phyloP scores from a whole-genome alignment of 1,284 basidiomycete genomes.

The Boletus sp. region DNA sequence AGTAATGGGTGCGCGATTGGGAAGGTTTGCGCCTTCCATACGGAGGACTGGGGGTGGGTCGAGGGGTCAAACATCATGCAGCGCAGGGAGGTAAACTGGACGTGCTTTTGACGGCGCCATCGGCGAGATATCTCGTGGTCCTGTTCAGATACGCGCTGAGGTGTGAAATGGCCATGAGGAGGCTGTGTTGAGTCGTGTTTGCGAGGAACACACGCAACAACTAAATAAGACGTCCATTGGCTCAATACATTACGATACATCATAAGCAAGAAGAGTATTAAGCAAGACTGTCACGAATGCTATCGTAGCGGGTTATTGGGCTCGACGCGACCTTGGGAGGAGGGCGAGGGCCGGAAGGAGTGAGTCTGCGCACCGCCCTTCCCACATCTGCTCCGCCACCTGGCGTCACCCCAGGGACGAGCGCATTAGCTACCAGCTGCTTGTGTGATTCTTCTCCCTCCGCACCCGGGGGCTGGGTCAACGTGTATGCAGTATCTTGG shows the following conservation, averaged over 20 bases:
- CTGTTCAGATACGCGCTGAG: conserved; percentile 36
- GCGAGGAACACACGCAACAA: no score
- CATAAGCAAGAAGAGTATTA: neutral
- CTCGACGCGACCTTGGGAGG: neutral
- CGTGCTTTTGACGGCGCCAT: conserved; percentile 36
- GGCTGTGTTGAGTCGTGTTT: conserved; percentile 1
- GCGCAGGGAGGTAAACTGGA: conserved; percentile 12
- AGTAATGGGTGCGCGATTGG: conserved; percentile 52
- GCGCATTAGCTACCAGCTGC: neutral
- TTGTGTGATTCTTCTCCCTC: conserved; percentile 6
- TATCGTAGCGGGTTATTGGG: conserved; percentile 6
- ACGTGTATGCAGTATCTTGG: conserved; percentile 20
- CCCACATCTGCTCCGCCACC: neutral
- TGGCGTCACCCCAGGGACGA: neutral
- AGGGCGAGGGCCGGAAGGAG: neutral
- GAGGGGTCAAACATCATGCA: conserved; percentile 14
- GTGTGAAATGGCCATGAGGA: conserved; percentile 33
- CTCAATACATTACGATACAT: neutral
- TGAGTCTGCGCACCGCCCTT: conserved; percentile 1
- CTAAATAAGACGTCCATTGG: no score
- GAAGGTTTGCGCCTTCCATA: conserved; percentile 68
- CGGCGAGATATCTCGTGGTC: conserved; percentile 32
- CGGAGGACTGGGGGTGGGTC: conserved; percentile 47
- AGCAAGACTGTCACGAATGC: conserved; percentile 5
- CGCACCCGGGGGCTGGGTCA: conserved; percentile 3